Conservation (phyloP, 139 green algal species). For the Yamagishiella unicocca region DNA sequence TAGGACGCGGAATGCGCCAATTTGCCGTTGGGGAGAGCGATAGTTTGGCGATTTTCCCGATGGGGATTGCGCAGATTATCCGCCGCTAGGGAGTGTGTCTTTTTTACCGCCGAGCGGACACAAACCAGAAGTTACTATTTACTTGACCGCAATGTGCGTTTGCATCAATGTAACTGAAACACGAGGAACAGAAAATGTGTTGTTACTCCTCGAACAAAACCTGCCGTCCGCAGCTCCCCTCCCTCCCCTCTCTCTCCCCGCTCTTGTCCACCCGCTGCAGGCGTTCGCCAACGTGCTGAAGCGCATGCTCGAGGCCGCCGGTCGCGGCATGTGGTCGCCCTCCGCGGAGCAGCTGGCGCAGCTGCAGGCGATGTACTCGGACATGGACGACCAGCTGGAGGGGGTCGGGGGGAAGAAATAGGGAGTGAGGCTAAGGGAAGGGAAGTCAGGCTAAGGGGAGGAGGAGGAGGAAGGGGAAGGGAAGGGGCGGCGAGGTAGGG, state of each 20-base stretch:
- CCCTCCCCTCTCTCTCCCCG: background rate
- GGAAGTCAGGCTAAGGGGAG: no score
- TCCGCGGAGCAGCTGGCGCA: constrained; percentile 73
- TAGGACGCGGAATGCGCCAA: no score
- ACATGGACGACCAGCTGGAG: constrained; percentile 96
- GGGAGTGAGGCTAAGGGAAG: background rate
- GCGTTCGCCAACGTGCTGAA: constrained; percentile 89
- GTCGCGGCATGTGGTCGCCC: constrained; percentile 94
- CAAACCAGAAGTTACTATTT: no score
- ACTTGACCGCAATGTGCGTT: background rate
- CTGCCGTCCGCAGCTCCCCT: background rate
- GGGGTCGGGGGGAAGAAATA: constrained; percentile 66
- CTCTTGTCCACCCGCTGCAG: constrained; percentile 50
- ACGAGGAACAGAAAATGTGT: background rate
- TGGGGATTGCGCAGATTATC: no score
- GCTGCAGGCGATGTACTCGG: constrained; percentile 83
- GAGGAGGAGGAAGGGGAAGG: background rate
- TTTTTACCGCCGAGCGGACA: no score
- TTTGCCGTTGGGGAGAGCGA: no score
- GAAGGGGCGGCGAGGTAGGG: background rate
- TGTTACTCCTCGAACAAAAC: background rate
- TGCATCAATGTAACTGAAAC: background rate
- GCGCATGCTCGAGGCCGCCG: constrained; percentile 94
- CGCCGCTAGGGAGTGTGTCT: no score
- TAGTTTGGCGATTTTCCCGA: no score